phyloP scores from a whole-genome alignment of 257 asterid genomes.

The Capsicum rhomboideum region DNA sequence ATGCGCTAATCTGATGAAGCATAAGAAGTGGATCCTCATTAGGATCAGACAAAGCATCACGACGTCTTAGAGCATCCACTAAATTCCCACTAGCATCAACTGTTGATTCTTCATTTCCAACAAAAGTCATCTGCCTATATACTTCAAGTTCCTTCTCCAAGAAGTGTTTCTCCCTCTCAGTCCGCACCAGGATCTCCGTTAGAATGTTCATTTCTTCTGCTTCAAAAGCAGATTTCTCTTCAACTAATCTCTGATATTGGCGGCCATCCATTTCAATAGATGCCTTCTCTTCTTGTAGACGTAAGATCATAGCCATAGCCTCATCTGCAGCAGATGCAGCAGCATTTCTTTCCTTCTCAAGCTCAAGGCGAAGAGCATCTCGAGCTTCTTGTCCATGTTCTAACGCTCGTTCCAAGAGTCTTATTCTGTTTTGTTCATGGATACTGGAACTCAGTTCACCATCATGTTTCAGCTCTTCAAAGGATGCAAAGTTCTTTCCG shows the following conservation, averaged over 20 bases:
- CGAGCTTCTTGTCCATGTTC: conserved; percentile 47
- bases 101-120: conserved; percentile 24
- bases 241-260: conserved; percentile 72
- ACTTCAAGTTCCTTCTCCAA: conserved; percentile 77
- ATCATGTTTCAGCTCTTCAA: conserved; percentile 14
- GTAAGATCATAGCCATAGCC: conserved; percentile 96
- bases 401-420: conserved; percentile 50
- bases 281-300: conserved; percentile 91
- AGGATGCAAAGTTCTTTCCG: conserved; percentile 8
- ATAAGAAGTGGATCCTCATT: conserved; percentile 36
- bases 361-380: conserved; percentile 40
- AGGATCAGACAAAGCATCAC: conserved; percentile 20
- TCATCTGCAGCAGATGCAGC: conserved; percentile 95
- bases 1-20: conserved; percentile 28
- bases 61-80: conserved; percentile 1
- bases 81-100: conserved; percentile 8
- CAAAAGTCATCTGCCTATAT: conserved; percentile 32
- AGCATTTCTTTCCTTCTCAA: conserved; percentile 89
- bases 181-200: conserved; percentile 59
- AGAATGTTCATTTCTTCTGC: conserved; percentile 84
- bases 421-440: conserved; percentile 25
- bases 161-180: conserved; percentile 73
- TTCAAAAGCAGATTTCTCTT: conserved; percentile 79
- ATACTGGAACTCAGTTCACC: neutral
- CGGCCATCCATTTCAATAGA: conserved; percentile 83